These are phyloP conservation scores for Apiospora arundinis DNA, from an alignment of 2,329 filamentous ascomycete genomes.

Conservation along the genomic window DNA sequence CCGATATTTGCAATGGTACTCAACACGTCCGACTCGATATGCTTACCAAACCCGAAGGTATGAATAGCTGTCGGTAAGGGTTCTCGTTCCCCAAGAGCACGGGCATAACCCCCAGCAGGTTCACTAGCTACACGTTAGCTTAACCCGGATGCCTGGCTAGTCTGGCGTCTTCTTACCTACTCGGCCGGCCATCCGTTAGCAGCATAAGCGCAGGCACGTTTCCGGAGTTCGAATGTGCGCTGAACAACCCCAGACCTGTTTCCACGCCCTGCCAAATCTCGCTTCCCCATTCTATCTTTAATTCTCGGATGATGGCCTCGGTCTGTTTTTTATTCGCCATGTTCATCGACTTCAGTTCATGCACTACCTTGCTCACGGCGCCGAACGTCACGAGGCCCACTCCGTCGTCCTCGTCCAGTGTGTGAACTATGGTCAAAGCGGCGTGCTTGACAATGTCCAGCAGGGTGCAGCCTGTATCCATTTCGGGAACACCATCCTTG, in stretches of 20 bases:
- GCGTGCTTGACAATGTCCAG: constrained; percentile 68
- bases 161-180: neutral
- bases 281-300: constrained; percentile 49
- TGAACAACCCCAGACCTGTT: constrained; percentile 56
- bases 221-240: neutral
- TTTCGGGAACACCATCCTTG: constrained; percentile 28
- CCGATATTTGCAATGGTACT: constrained; percentile 66
- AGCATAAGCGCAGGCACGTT: neutral
- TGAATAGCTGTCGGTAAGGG: neutral
- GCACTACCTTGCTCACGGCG: constrained; percentile 47
- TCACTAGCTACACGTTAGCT: neutral
- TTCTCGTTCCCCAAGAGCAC: neutral
- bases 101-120: neutral
- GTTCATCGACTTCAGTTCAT: constrained; percentile 55
- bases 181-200: neutral
- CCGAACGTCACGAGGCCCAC: constrained; percentile 65
- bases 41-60: neutral
- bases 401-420: constrained; percentile 59
- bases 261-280: constrained; percentile 65
- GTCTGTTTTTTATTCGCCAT: constrained; percentile 50
- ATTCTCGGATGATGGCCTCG: constrained; percentile 48
- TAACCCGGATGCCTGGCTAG: neutral
- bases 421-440: constrained; percentile 62
- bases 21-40: constrained; percentile 57
- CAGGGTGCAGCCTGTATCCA: constrained; percentile 58